Evolutionary conservation across 148 eudicot species (phyloP).

Genomic region (Chenopodium formosanum): DNA sequence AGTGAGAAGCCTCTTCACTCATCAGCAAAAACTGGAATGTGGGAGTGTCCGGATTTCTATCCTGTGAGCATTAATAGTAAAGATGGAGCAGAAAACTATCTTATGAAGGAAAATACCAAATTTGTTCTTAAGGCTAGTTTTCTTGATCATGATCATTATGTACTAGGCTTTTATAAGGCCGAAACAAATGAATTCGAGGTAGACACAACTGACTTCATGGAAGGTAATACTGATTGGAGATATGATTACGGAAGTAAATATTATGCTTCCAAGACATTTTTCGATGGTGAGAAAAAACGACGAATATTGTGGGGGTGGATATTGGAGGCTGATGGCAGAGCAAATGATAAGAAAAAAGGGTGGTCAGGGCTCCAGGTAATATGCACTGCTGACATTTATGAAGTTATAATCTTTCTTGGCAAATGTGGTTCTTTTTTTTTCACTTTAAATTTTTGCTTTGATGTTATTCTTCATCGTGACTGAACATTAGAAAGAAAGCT

Average conservation of each 20-base stretch:
- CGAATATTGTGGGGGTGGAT: slow-evolving; percentile 57
- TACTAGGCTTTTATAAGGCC: slow-evolving; percentile 27
- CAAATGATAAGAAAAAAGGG: slow-evolving; percentile 43
- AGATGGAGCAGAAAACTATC: slow-evolving; percentile 25
- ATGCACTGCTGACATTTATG: neutral
- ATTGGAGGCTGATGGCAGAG: slow-evolving; percentile 36
- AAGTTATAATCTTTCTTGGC: neutral
- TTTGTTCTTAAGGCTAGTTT: slow-evolving; percentile 47
- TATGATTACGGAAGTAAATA: slow-evolving; percentile 53
- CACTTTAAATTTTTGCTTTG: neutral
- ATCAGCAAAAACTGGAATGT: slow-evolving; percentile 37
- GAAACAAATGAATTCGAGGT: slow-evolving; percentile 27
- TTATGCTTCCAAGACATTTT: slow-evolving; percentile 61
- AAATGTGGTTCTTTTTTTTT: neutral
- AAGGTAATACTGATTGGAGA: slow-evolving; percentile 45
- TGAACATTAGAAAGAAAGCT: no score
- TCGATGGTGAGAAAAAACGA: slow-evolving; percentile 35
- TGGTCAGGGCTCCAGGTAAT: slow-evolving; percentile 66
- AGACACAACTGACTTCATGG: slow-evolving; percentile 22
- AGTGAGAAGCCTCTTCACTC: slow-evolving; percentile 40
- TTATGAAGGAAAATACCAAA: slow-evolving; percentile 16
- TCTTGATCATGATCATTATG: slow-evolving; percentile 38
- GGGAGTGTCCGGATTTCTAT: slow-evolving; percentile 56
- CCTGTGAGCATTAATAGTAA: slow-evolving; percentile 33
- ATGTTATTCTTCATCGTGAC: neutral